A percentile compares a stretch with the other conserved stretches of the same genome.
phyloP scores from a whole-genome alignment of 768 basidiomycete species.

The Leucogyrophana mollusca region DNA sequence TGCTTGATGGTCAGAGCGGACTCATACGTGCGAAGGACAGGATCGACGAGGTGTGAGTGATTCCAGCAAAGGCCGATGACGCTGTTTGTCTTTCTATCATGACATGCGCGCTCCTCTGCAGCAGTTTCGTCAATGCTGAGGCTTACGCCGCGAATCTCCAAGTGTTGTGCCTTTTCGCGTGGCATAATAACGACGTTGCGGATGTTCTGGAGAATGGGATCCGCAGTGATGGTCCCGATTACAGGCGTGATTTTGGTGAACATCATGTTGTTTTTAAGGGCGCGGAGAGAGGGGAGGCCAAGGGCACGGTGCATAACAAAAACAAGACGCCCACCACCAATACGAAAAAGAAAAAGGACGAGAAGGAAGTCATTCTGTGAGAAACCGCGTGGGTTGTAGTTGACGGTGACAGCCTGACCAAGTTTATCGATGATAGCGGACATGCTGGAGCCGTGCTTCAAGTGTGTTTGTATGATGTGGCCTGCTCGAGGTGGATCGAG shows the following conservation, averaged over 20 bases:
- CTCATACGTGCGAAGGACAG: neutral
- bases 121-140: constrained; percentile 12
- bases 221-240: constrained; percentile 1
- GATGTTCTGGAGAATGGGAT: constrained; percentile 9
- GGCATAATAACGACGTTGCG: constrained; percentile 4
- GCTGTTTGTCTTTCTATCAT: constrained; percentile 6
- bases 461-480: too few species aligned
- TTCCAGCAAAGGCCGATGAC: constrained; percentile 10
- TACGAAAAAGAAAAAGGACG: neutral
- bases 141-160: constrained; percentile 8
- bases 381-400: too few species aligned
- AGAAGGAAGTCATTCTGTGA: too few species aligned
- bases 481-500: too few species aligned
- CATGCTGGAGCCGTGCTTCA: too few species aligned
- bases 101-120: constrained; percentile 7
- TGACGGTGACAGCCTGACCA: too few species aligned
- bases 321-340: constrained; percentile 7
- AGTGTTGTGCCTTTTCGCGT: too few species aligned
- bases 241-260: constrained; percentile 9
- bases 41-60: neutral
- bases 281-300: constrained; percentile 10
- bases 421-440: too few species aligned
- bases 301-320: constrained; percentile 11
- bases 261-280: neutral
- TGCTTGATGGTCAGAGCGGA: neutral